Conservation (phyloP, 1,139 yeast genomes). For the Keqinozyma sinolaborantium region DNA sequence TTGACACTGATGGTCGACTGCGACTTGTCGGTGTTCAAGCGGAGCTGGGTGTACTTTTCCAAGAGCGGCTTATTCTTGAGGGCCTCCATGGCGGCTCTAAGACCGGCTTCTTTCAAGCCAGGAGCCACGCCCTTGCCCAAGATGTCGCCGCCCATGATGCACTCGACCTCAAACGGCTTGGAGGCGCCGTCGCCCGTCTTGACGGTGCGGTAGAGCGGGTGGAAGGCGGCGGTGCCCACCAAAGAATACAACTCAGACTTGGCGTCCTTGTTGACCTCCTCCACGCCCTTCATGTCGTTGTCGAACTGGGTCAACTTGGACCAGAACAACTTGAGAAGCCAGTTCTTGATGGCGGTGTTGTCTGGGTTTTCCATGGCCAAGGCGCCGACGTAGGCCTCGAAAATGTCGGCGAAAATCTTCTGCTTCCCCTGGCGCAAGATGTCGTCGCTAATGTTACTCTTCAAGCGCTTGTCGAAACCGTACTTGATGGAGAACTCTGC, state of each 20-base stretch:
- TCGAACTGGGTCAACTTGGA: slow-evolving; percentile 24
- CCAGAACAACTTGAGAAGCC: slow-evolving; percentile 57
- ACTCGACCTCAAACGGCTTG: slow-evolving; percentile 57
- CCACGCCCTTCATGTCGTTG: slow-evolving; percentile 21
- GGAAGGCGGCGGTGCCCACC: slow-evolving; percentile 70
- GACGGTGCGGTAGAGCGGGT: slow-evolving; percentile 61
- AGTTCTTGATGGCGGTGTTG: slow-evolving; percentile 45
- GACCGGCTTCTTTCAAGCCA: slow-evolving; percentile 63
- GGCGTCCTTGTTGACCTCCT: slow-evolving; percentile 54
- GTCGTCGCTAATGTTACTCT: slow-evolving; percentile 40
- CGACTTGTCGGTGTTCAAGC: slow-evolving; percentile 62
- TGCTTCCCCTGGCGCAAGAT: slow-evolving; percentile 34
- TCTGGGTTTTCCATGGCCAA: slow-evolving; percentile 58
- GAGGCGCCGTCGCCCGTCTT: slow-evolving; percentile 51
- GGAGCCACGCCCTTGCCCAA: slow-evolving; percentile 61
- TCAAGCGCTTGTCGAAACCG: slow-evolving; percentile 61
- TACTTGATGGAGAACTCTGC: slow-evolving; percentile 70
- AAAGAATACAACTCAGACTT: slow-evolving; percentile 75
- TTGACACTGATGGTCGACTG: slow-evolving; percentile 17
- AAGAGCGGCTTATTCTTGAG: slow-evolving; percentile 55
- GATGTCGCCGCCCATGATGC: slow-evolving; percentile 55
- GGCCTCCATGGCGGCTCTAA: slow-evolving; percentile 69
- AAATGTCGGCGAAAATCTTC: slow-evolving; percentile 70
- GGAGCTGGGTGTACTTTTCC: slow-evolving; percentile 58
- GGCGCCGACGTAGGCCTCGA: slow-evolving; percentile 92